A percentile compares a stretch with the other conserved stretches of the same genome.
These are phyloP conservation scores for Sequoiadendron giganteum DNA, from an alignment of 75 land plant genomes.

Conservation along the genomic window DNA sequence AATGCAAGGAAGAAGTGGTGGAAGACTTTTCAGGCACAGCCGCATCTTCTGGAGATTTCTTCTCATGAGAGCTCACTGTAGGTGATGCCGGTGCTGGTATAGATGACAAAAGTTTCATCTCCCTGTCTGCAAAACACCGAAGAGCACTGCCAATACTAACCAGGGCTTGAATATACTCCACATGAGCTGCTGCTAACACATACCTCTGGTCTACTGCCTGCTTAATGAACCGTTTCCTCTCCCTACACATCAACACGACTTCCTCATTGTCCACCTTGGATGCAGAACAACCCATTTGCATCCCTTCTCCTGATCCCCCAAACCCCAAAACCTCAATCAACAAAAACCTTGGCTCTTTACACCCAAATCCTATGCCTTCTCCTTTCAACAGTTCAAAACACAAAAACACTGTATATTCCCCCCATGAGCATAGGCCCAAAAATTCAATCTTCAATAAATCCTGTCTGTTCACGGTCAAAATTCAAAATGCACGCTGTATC, in stretches of 20 bases:
- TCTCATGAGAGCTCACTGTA: neutral
- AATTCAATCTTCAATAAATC: neutral
- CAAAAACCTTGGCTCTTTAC: neutral
- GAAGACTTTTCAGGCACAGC: neutral
- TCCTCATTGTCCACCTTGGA: conserved; percentile 72
- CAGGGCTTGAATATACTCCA: conserved; percentile 46
- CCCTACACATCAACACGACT: conserved; percentile 57
- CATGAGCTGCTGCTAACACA: conserved; percentile 58
- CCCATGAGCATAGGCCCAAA: neutral
- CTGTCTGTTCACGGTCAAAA: neutral
- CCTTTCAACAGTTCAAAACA: neutral
- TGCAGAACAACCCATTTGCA: conserved; percentile 62
- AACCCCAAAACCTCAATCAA: conserved; percentile 2
- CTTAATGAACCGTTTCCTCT: conserved; percentile 42
- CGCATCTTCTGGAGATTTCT: conserved; percentile 6
- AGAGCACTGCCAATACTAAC: conserved; percentile 41
- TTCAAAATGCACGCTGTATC: neutral
- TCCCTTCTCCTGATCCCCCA: neutral
- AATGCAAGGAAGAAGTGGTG: conserved; percentile 27
- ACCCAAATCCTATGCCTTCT: neutral
- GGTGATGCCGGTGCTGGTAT: conserved; percentile 18
- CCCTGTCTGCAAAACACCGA: conserved; percentile 31
- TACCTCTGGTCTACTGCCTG: conserved; percentile 53
- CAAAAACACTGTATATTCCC: neutral
- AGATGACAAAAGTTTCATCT: conserved; percentile 5